These are phyloP conservation scores for Cicer pinnatifidum DNA, from an alignment of 306 rosid species.

Conservation along the genomic window DNA sequence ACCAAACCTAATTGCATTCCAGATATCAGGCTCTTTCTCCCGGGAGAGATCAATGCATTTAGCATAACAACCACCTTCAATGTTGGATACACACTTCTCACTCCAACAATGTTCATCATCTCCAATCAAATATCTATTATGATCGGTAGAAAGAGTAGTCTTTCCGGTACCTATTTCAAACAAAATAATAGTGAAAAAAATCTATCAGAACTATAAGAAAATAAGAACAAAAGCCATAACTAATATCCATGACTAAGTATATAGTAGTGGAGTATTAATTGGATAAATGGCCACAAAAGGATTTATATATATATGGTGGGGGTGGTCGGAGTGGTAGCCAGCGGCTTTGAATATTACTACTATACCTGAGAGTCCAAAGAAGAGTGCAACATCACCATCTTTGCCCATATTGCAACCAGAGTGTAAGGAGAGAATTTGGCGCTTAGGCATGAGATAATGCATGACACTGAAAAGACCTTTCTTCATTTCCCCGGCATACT, in stretches of 20 bases:
- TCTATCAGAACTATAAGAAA: conserved; percentile 39
- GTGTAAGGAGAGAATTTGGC: conserved; percentile 80
- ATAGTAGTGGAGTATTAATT: conserved; percentile 1
- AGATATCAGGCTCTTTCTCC: conserved; percentile 88
- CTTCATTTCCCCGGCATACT: conserved; percentile 98
- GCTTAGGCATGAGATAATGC: conserved; percentile 95
- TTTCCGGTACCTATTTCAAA: conserved; percentile 71
- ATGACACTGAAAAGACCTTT: conserved; percentile 88
- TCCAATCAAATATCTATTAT: conserved; percentile 76
- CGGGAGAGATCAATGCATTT: conserved; percentile 84
- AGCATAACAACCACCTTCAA: conserved; percentile 98
- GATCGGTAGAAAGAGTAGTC: conserved; percentile 86
- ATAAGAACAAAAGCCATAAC: conserved; percentile 27
- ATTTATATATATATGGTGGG: background rate
- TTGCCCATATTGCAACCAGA: conserved; percentile 93
- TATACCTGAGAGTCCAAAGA: conserved; percentile 94
- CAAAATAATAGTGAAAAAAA: background rate
- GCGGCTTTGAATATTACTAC: conserved; percentile 37
- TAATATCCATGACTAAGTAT: conserved; percentile 12
- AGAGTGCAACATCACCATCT: conserved; percentile 90
- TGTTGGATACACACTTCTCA: conserved; percentile 80
- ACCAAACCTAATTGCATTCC: conserved; percentile 90
- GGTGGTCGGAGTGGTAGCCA: background rate
- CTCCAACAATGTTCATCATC: conserved; percentile 95
- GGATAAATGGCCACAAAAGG: no score